phyloP scores from a whole-genome alignment of 768 basidiomycete genomes.

The Gymnopilus junonius region DNA sequence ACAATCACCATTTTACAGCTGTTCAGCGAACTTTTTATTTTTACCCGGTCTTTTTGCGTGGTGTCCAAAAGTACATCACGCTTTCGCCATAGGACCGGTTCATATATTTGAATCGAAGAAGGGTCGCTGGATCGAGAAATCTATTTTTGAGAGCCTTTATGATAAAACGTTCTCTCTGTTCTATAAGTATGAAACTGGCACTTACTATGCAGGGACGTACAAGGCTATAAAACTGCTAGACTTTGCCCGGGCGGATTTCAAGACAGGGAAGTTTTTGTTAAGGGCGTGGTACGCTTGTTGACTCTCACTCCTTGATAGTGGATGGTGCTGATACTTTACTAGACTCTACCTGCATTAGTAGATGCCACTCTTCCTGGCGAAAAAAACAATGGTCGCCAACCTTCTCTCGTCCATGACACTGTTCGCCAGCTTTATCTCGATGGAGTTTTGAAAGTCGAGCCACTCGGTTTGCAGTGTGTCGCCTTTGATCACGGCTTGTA shows the following conservation, averaged over 20 bases:
- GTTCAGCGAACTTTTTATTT: slow-evolving; percentile 4
- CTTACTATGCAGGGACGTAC: slow-evolving; percentile 9
- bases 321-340: not conserved
- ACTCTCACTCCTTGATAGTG: not conserved
- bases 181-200: not conserved
- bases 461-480: slow-evolving; percentile 21
- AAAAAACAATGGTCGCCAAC: not conserved
- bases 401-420: not conserved
- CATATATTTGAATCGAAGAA: not conserved
- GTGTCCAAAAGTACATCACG: not conserved
- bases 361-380: not conserved
- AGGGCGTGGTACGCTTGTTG: not conserved
- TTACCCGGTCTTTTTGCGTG: slow-evolving; percentile 4
- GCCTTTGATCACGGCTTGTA: slow-evolving; percentile 20
- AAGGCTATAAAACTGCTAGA: slow-evolving; percentile 1
- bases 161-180: slow-evolving; percentile 11
- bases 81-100: slow-evolving; percentile 7
- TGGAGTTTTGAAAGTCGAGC: slow-evolving; percentile 14
- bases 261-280: not conserved
- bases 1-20: not conserved
- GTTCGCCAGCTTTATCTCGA: slow-evolving; percentile 2
- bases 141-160: slow-evolving; percentile 7
- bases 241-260: not conserved
- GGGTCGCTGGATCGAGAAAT: not conserved
- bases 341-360: not conserved